Evolutionary conservation across 768 basidiomycete species (phyloP), one percentile per base, ranked within the genome.

Genomic region (Terana coerulea): DNA sequence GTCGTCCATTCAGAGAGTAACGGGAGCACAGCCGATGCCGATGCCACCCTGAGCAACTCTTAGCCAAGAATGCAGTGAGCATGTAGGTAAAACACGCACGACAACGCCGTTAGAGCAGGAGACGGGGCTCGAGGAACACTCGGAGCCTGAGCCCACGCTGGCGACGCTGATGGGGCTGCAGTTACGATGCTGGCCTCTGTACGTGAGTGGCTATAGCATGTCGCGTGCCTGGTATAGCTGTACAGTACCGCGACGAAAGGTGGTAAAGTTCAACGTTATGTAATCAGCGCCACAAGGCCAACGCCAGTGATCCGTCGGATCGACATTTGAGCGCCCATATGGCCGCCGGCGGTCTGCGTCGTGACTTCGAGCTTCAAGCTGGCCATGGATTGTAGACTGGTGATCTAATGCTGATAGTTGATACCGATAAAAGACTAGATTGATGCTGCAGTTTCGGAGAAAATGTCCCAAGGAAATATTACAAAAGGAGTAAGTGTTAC

Each of bases 171-270:
- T 43, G 5, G 56, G 54, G 14, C 52, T 42, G 42, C 59, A 57
- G 45, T 52, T 49, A 51, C 58, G 35, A 62, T 42, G 33, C 55
- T 52, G n/a, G n/a, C n/a, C n/a, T n/a, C n/a, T n/a, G n/a, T n/a
- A n/a, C n/a, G n/a, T n/a, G n/a, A n/a, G n/a, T n/a, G n/a, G n/a
- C n/a, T n/a, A n/a, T n/a, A n/a, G n/a, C n/a, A n/a, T n/a, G n/a
- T n/a, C n/a, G n/a, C n/a, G n/a, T n/a, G n/a, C n/a, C n/a, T n/a
- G n/a, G n/a, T n/a, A n/a, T n/a, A n/a, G n/a, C n/a, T n/a, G n/a
- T n/a, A n/a, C n/a, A n/a, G n/a, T n/a, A n/a, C n/a, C n/a, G n/a
- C n/a, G n/a, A n/a, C n/a, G n/a, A n/a, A n/a, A n/a, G n/a, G n/a
- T n/a, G n/a, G n/a, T n/a, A n/a, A n/a, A n/a, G n/a, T n/a, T n/a